Evolutionary conservation across 495 filamentous ascomycete genomes (phyloP), one percentile per base, ranked within the genome.

Genomic region (Penicillium riverlandense): DNA sequence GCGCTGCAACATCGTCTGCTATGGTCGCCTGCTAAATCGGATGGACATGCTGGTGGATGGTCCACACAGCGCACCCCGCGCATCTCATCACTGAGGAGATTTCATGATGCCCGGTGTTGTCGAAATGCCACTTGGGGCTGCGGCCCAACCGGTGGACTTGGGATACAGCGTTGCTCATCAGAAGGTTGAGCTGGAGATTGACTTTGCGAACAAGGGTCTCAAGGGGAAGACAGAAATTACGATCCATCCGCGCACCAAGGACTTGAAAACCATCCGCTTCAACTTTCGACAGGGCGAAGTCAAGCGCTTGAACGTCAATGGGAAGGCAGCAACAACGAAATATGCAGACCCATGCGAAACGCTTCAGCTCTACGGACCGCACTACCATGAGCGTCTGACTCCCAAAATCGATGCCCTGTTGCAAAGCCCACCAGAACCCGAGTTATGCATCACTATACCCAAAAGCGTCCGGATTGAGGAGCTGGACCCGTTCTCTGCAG

Each of bases 221-320:
- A 84, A 75, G 53, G 92, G 92, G 29, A 84, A 78, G 50, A 86
- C 85, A 8, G 85, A 86, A 40, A 85, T 98, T 47, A 80, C 82
- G 1, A 77, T 96, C 35, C 77, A 85, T 47, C 84, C 86, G 10
- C 76, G 81, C 29, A 63, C 69, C 34, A 76, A 79, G 37, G 76
- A 86, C 8, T 68, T 95, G 27, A 72, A 73, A 34, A 73, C 70
- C n/a, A 79, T 98, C 27, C 74, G 69, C 28, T 73, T 98, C 49
- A 87, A 95, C 56, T 89, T 90, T 54, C 83, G 90, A 43, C 91
- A 98, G 64, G 87, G 86, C 55, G 79, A 80, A 44, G 76, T 89
- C 56, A 85, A 76, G 40, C 63, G 69, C 8, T 42, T 95, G 39
- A 82, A 68, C 29, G 80, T 96, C 27, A 85, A 90, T 52, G 86